Evolutionary conservation across 2,329 filamentous ascomycete species (phyloP).

Genomic region (Xylariales sp.): DNA sequence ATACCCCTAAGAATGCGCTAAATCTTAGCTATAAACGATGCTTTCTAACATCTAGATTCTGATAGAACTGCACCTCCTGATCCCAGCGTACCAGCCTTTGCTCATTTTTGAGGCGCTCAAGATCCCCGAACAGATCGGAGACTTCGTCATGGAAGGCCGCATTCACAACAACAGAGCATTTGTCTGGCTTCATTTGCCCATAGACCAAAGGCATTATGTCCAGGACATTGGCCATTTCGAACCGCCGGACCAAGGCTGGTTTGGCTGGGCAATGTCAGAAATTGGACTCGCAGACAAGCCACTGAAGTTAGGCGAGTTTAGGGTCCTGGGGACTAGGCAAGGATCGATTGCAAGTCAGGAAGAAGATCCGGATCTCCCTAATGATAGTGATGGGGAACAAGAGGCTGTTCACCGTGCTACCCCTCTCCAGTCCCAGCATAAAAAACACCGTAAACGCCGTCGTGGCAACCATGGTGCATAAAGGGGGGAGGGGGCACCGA

Average conservation of each 20-base stretch:
- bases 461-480: background rate
- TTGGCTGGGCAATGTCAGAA: conserved; percentile 40
- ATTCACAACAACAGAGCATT: conserved; percentile 54
- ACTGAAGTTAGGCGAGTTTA: conserved; percentile 38
- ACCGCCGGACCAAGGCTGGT: conserved; percentile 47
- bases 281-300: conserved; percentile 45
- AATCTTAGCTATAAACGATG: background rate
- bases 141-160: conserved; percentile 54
- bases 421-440: conserved; percentile 12
- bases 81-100: conserved; percentile 55
- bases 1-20: background rate
- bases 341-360: background rate
- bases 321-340: conserved; percentile 46
- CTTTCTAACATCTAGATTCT: background rate
- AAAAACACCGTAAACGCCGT: background rate
- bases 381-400: conserved; percentile 20
- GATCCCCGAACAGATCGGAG: conserved; percentile 53
- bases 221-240: conserved; percentile 51
- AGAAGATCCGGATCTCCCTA: background rate
- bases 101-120: conserved; percentile 52
- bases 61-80: conserved; percentile 51
- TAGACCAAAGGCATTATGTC: conserved; percentile 50
- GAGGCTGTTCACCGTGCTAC: background rate
- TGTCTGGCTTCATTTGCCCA: conserved; percentile 54
- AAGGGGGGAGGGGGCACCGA: background rate